Percentiles rank a stretch among this genome's conserved stretches.
Conservation (phyloP, 2,329 filamentous ascomycete species). For the Pseudogymnoascus sp. region DNA sequence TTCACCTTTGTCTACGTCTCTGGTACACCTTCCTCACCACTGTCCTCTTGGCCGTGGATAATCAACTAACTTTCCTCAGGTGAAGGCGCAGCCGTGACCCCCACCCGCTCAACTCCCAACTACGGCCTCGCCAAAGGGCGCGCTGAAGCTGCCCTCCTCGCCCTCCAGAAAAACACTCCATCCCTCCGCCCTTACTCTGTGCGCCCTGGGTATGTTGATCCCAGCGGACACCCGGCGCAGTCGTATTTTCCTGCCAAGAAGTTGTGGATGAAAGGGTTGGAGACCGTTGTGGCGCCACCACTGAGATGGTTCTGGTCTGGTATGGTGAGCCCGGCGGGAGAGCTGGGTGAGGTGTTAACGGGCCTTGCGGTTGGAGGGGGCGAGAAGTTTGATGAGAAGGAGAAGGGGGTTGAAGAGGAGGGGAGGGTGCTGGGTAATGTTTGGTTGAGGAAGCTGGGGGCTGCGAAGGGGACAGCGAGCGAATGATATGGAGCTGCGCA, state of each 20-base stretch:
- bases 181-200: slow-evolving; percentile 46
- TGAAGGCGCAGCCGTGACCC: slow-evolving; percentile 43
- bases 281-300: slow-evolving; percentile 16
- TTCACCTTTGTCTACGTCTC: slow-evolving; percentile 68
- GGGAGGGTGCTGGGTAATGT: slow-evolving; percentile 30
- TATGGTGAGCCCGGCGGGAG: slow-evolving; percentile 36
- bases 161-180: slow-evolving; percentile 31
- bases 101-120: slow-evolving; percentile 44
- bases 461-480: background rate
- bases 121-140: slow-evolving; percentile 61
- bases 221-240: slow-evolving; percentile 30
- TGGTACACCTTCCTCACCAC: slow-evolving; percentile 29
- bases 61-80: slow-evolving; percentile 9
- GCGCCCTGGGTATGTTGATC: slow-evolving; percentile 53
- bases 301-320: slow-evolving; percentile 25
- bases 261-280: slow-evolving; percentile 19
- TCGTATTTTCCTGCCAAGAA: slow-evolving; percentile 23
- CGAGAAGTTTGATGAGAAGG: slow-evolving; percentile 27
- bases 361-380: slow-evolving; percentile 41
- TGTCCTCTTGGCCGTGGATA: background rate
- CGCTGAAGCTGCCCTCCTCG: slow-evolving; percentile 50
- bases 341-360: slow-evolving; percentile 38
- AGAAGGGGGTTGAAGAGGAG: slow-evolving; percentile 31
- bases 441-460: slow-evolving; percentile 33
- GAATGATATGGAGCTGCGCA: background rate